These are phyloP conservation scores for Pisolithus tinctorius DNA, from an alignment of 768 basidiomycete genomes.

Conservation along the genomic window DNA sequence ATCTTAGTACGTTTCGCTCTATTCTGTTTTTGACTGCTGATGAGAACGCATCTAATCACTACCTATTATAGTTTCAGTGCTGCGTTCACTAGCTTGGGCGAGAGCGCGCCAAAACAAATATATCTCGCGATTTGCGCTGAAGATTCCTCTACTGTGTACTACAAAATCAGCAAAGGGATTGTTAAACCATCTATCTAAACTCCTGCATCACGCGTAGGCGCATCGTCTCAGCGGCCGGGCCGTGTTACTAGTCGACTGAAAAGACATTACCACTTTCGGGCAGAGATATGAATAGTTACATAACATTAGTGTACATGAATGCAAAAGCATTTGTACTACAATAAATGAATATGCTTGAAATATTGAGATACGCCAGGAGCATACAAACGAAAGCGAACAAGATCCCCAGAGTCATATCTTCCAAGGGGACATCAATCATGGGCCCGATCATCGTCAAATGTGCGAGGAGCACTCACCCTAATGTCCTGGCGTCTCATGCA, in stretches of 20 bases:
- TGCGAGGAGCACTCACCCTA: slow-evolving; percentile 16
- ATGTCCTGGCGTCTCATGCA: slow-evolving; percentile 47
- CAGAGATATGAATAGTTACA: neutral
- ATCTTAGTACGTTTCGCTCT: slow-evolving; percentile 40
- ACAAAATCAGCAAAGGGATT: slow-evolving; percentile 72
- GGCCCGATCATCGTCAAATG: slow-evolving; percentile 8
- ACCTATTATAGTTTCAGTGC: slow-evolving; percentile 42
- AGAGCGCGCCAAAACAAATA: slow-evolving; percentile 35
- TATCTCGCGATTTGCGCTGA: slow-evolving; percentile 68
- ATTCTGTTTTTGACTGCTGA: neutral
- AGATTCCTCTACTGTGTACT: slow-evolving; percentile 81
- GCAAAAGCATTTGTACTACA: neutral
- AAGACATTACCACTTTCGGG: too few species aligned
- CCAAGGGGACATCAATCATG: too few species aligned
- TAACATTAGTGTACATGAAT: neutral
- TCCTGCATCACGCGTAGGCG: too few species aligned
- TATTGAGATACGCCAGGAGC: neutral
- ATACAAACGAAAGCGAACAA: too few species aligned
- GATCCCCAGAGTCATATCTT: too few species aligned
- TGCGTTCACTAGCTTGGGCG: slow-evolving; percentile 46
- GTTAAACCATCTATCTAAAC: slow-evolving; percentile 59
- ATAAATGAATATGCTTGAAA: neutral
- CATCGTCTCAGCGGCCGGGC: too few species aligned
- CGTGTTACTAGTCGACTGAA: too few species aligned
- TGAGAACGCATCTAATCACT: too few species aligned